Base-by-base conservation (phyloP, 495 filamentous ascomycete species). In the Trichodelitschia bisporula region DNA sequence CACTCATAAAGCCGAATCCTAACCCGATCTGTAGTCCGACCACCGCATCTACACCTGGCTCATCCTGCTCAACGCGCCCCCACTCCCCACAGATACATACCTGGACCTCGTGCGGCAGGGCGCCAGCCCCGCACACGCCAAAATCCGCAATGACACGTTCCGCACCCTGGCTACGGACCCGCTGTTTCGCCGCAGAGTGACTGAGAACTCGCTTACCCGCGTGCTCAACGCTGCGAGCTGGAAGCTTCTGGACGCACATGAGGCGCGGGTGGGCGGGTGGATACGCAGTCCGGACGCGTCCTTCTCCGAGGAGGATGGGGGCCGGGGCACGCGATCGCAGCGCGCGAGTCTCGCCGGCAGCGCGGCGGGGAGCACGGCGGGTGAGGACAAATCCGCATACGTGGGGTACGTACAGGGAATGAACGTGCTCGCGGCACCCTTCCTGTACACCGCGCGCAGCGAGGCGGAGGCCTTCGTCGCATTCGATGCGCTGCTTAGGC, bases 351-450 rank as follows among this genome's bases (percentile, higher is more conserved):
- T 38, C 14, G 20, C 37, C 31, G 28, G 28, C 8, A 36, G 38
- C 14, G 41, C 34, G 42, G 42, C 9, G 42, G 38, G 18, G 23
- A 39, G 10, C 42, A 39, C 46, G 55, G 2, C 6, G 11, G 21
- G 28, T 4, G 35, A 40, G 14, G 35, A 34, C 9, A 43, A 37
- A 5, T 40, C 42, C 15, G 37, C 44, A n/a, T 62, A 70, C 10
- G 75, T 76, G 9, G 78, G 77, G 31, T 99, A 99, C 47, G 89
- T 95, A 3, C 86, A 99, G 47, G 86, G 86, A 34, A 95, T 97
- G 86, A 97, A 95, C 45, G 84, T 95, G n/a, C 65, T 97, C n/a
- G 83, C 78, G 20, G 86, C 86, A 5, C 89, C 86, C 0, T 93
- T 99, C 42, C 61, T 95, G 25, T 99, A 99, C 50, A 80, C 83